Evolutionary conservation across 2,329 filamentous ascomycete genomes (phyloP).

Genomic region (Colletotrichum karsti): DNA sequence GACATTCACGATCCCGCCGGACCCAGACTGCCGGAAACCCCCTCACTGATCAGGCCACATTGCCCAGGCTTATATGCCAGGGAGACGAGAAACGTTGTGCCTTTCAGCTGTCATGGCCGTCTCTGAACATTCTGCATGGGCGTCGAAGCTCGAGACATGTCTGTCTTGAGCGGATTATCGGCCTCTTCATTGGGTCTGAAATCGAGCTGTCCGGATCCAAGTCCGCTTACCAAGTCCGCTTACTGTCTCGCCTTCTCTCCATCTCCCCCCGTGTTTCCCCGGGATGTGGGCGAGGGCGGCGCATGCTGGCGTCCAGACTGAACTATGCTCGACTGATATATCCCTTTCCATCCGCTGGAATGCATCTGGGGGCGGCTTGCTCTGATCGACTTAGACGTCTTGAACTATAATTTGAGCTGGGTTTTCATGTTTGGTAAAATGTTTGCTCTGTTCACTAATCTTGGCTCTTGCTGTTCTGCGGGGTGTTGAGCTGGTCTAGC

Average conservation of each 20-base stretch:
- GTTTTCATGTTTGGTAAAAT: neutral
- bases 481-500: neutral
- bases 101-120: neutral
- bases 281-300: neutral
- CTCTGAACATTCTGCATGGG: constrained; percentile 4
- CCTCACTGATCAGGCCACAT: neutral
- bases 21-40: neutral
- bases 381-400: neutral
- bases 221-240: no score
- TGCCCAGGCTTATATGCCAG: neutral
- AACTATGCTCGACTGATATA: neutral
- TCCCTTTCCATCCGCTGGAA: neutral
- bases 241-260: neutral
- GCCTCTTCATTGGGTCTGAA: neutral
- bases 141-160: neutral
- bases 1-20: neutral
- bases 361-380: neutral
- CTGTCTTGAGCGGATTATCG: neutral
- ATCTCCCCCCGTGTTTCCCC: neutral
- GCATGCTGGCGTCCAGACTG: neutral
- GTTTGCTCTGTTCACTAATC: neutral
- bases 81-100: neutral
- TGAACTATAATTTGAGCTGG: neutral
- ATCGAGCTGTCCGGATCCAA: neutral
- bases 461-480: neutral